Evolutionary conservation across 352 stramenopile genomes (phyloP), one percentile per base, ranked within the genome.

Genomic region (Phytophthora sojae): DNA sequence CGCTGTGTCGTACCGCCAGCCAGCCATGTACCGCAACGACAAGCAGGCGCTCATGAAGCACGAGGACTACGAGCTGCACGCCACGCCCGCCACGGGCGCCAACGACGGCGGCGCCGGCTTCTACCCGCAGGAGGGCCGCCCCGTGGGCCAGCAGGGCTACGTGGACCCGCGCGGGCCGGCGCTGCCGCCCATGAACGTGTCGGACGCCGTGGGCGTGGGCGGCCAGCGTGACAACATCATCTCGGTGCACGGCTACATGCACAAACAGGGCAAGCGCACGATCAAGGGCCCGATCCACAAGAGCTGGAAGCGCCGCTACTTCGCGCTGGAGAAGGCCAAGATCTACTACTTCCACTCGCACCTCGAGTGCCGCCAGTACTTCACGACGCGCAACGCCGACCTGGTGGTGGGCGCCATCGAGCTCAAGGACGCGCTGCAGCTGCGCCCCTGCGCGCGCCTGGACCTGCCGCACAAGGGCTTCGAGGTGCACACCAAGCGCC

Each of bases 341-440:
- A 94, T 96, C 69, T 96, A 90, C 78, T 96, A 96, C 73, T 96
- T 96, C 76, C 88, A 95, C 69, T 92, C 78, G 57, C 87, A 96
- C 55, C 55, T 94, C 14, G 89, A 96, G 60, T 96, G 89, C 67
- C 87, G 89, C 5, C 87, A 94, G 73, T 96, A 95, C 75, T 96
- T 96, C 52, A 94, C 85, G 55, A 95, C 87, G 39, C 87, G 89
- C 11, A 96, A 95, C 57, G 65, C 86, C 0, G 89, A 96, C 47
- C 57, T 96, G 5, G 89, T 96, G 0, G 85, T 96, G 15, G 89
- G 89, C 9, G 89, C 89, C 0, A 65, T 96, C 14, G 89, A 96
- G 63, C 76, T 96, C 14, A 95, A 95, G 73, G 89, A 96, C 61
- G 89, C 89, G 37, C 75, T 96, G n/a, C 85, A 96, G 73, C 75